Evolutionary conservation across 768 basidiomycete species (phyloP).

Genomic region (Tylopilus balloui): DNA sequence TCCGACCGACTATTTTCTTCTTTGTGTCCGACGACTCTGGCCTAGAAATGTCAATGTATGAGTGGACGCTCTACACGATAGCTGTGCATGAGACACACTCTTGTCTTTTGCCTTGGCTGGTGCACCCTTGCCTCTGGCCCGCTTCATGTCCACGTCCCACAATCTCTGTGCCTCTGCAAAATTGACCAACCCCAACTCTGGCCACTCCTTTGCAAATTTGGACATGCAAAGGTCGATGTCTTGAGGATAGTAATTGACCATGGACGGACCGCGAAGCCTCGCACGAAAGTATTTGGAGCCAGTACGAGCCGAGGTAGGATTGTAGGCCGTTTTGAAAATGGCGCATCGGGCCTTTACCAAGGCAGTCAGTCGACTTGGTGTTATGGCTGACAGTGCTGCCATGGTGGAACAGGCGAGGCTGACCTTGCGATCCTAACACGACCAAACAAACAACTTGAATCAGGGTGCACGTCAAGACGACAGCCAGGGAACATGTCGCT

Average conservation of each 20-base stretch:
- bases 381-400: slow-evolving; percentile 30
- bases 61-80: neutral
- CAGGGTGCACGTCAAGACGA: too few relatives aligned
- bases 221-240: slow-evolving; percentile 55
- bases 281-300: slow-evolving; percentile 89
- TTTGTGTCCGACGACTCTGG: slow-evolving; percentile 48
- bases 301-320: slow-evolving; percentile 74
- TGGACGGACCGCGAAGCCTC: slow-evolving; percentile 78
- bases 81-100: slow-evolving; percentile 43
- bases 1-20: slow-evolving; percentile 34
- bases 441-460: slow-evolving; percentile 21
- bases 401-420: slow-evolving; percentile 12
- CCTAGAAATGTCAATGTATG: slow-evolving; percentile 29
- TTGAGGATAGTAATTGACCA: slow-evolving; percentile 78
- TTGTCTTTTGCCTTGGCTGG: slow-evolving; percentile 74
- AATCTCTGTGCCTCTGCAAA: slow-evolving; percentile 57
- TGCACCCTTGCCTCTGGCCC: slow-evolving; percentile 75
- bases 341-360: slow-evolving; percentile 60
- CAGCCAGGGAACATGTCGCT: neutral
- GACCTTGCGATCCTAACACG: slow-evolving; percentile 27
- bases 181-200: slow-evolving; percentile 58
- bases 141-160: slow-evolving; percentile 62
- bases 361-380: slow-evolving; percentile 51
- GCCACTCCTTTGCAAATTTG: slow-evolving; percentile 46
- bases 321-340: slow-evolving; percentile 86